Evolutionary conservation across 371 early-diverging fungal species (phyloP), one percentile per base, ranked within the genome.

Genomic region (Actinomortierella ambigua): DNA sequence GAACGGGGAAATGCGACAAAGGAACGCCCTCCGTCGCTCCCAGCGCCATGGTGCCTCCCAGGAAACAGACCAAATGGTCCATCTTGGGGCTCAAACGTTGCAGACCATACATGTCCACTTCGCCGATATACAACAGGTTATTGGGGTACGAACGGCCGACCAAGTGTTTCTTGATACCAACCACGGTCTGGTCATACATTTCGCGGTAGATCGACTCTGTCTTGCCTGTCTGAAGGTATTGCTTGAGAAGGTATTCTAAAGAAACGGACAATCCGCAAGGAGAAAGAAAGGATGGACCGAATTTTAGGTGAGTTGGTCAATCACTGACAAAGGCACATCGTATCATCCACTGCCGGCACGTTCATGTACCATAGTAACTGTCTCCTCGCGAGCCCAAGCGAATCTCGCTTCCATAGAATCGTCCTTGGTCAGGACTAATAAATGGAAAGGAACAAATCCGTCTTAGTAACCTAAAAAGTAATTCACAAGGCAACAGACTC

Each of bases 11-110:
- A 6, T 34, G 41, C 2, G 59, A 52, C 14, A 81, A 34, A 47
- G 68, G 58, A 40, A 69, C 79, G 47, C 89, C 94, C 54, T 77
- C 81, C 7, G 88, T 92, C 22, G 89, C 92, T 53, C 80, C 91
- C 3, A 96, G 75, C 0, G 95, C 94, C 55, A 96, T 77, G 34
- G 86, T 87, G 2, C 95, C 96, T 13, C 93, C 94, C 34, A 93
- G 79, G 77, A 97, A 98, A 77, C 97, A 98, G 6, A 94, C 94
- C 26, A 96, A 84, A 75, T 97, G 97, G 59, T 95, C 95, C 95
- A 97, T 93, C 59, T 93, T 92, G 9, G 89, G 82, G 20, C 77
- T 77, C 2, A 84, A 28, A 9, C 63, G 57, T 13, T 59, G 18
- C 13, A 83, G 82, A 2, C 69, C 43, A n/a, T 77, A 56, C 1